Evolutionary conservation across 2,329 filamentous ascomycete species (phyloP).

Genomic region (Lasiodiplodia citricola): DNA sequence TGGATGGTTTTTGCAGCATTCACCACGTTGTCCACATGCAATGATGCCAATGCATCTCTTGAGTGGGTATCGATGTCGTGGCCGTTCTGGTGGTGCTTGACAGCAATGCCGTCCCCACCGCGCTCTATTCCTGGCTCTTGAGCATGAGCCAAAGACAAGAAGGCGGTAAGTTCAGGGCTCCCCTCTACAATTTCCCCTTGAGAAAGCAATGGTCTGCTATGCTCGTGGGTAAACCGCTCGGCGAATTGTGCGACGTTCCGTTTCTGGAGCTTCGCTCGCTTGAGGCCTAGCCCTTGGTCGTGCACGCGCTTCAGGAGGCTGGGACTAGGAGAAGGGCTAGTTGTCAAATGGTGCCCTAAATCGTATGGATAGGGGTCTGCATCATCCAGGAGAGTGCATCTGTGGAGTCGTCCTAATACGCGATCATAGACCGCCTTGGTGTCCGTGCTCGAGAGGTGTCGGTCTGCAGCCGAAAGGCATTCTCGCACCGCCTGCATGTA

Average conservation of each 20-base stretch:
- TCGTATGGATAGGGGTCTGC: slow-evolving; percentile 16
- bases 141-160: not conserved
- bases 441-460: slow-evolving; percentile 36
- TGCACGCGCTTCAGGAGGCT: slow-evolving; percentile 13
- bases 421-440: slow-evolving; percentile 45
- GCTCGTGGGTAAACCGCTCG: not conserved
- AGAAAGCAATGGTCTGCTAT: not conserved
- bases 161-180: not conserved
- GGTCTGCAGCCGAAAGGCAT: slow-evolving; percentile 73
- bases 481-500: slow-evolving; percentile 77
- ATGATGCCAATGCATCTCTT: slow-evolving; percentile 28
- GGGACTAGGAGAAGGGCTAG: not conserved
- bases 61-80: not conserved
- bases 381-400: slow-evolving; percentile 45
- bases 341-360: not conserved
- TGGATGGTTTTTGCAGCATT: slow-evolving; percentile 44
- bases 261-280: slow-evolving; percentile 15
- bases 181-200: not conserved
- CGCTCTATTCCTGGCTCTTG: not conserved
- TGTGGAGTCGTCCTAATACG: slow-evolving; percentile 51
- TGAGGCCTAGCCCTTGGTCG: slow-evolving; percentile 1
- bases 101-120: too few species aligned
- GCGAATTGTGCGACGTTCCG: not conserved
- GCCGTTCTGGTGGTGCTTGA: slow-evolving; percentile 27
- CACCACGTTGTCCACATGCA: slow-evolving; percentile 35